Conservation (phyloP, 176 grass and related monocot species). For the Alopecurus myosuroides region DNA sequence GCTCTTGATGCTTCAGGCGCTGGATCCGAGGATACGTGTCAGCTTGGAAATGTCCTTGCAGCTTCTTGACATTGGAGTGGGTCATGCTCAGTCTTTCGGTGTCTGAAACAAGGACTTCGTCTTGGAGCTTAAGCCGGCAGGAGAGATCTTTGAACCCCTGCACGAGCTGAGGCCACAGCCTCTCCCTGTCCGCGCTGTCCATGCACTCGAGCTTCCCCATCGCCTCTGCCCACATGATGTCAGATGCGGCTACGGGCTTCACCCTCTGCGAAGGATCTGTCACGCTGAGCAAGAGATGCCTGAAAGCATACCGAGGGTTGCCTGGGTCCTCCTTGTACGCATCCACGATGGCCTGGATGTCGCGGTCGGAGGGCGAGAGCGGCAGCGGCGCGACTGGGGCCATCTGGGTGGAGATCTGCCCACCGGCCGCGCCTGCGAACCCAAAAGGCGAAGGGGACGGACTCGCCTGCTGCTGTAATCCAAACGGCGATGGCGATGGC, state of each 20-base stretch:
- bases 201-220: slow-evolving; percentile 96
- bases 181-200: slow-evolving; percentile 82
- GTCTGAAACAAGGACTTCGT: slow-evolving; percentile 94
- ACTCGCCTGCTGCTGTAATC: slow-evolving; percentile 49
- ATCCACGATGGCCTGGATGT: slow-evolving; percentile 87
- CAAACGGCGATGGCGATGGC: slow-evolving; percentile 34
- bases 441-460: slow-evolving; percentile 55
- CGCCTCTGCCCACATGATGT: slow-evolving; percentile 97
- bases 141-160: slow-evolving; percentile 97
- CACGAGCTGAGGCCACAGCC: slow-evolving; percentile 96
- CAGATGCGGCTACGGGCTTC: slow-evolving; percentile 86
- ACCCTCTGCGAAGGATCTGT: slow-evolving; percentile 66
- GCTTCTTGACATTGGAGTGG: slow-evolving; percentile 83
- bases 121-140: slow-evolving; percentile 93
- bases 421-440: slow-evolving; percentile 25
- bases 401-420: slow-evolving; percentile 93
- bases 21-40: slow-evolving; percentile 80
- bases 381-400: slow-evolving; percentile 84
- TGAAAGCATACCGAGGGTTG: slow-evolving; percentile 79
- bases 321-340: slow-evolving; percentile 82
- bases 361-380: slow-evolving; percentile 71
- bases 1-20: slow-evolving; percentile 87
- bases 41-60: slow-evolving; percentile 92
- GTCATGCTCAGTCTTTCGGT: slow-evolving; percentile 81
- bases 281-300: slow-evolving; percentile 92